Evolutionary conservation across 192 early-diverging fungal genomes (phyloP).

Genomic region (Gamsiella multidivaricata): DNA sequence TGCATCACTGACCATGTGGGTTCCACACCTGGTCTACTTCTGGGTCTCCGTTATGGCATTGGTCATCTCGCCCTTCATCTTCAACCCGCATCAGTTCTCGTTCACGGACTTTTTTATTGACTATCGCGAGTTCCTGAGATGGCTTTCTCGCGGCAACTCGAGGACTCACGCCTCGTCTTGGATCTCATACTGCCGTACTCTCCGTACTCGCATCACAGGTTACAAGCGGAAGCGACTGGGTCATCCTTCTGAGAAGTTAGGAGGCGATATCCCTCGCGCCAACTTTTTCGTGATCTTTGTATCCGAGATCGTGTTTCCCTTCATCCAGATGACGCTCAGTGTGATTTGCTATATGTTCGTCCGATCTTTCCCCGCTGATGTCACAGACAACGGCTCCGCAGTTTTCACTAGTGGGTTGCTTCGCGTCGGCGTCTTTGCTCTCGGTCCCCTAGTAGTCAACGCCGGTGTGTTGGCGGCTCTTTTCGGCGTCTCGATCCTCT

Average conservation of each 20-base stretch:
- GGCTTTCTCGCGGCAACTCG: constrained; percentile 86
- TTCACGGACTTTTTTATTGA: constrained; percentile 82
- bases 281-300: constrained; percentile 74
- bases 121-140: constrained; percentile 83
- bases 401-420: constrained; percentile 63
- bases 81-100: constrained; percentile 92
- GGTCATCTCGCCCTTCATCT: constrained; percentile 84
- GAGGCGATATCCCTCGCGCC: constrained; percentile 73
- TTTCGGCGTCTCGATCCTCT: constrained; percentile 71
- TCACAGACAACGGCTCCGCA: constrained; percentile 13
- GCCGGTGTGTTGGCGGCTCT: constrained; percentile 68
- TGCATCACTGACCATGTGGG: constrained; percentile 77
- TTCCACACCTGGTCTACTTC: constrained; percentile 80
- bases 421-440: constrained; percentile 69
- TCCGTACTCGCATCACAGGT: constrained; percentile 80
- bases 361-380: constrained; percentile 63
- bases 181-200: constrained; percentile 78
- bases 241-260: constrained; percentile 69
- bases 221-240: constrained; percentile 81
- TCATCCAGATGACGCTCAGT: constrained; percentile 71
- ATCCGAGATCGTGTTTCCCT: constrained; percentile 77
- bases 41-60: constrained; percentile 85
- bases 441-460: constrained; percentile 79
- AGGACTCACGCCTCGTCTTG: constrained; percentile 80
- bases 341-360: constrained; percentile 75